phyloP scores from a whole-genome alignment of 1,284 basidiomycete species.

The Tilletia indica region DNA sequence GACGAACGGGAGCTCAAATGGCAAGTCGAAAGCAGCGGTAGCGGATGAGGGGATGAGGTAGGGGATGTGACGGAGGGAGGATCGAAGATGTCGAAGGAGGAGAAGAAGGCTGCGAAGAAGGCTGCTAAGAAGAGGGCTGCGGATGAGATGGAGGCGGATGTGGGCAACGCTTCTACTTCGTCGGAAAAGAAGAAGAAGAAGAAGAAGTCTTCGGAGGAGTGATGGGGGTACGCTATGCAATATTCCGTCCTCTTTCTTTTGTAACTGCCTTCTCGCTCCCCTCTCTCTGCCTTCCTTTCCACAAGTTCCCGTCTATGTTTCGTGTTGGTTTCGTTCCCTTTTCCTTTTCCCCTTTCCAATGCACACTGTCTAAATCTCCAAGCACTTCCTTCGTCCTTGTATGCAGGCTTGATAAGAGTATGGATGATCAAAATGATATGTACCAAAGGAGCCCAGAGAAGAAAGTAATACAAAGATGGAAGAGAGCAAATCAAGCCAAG shows the following conservation, averaged over 20 bases:
- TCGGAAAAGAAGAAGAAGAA: conserved; percentile 27
- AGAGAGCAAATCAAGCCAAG: not conserved
- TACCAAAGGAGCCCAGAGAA: not conserved
- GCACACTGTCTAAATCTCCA: not conserved
- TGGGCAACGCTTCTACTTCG: not conserved
- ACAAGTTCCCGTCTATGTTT: not conserved
- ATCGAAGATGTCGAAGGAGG: conserved; percentile 21
- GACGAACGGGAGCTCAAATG: too few relatives aligned
- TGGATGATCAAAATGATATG: too few relatives aligned
- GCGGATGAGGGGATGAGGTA: too few relatives aligned
- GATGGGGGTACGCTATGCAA: not conserved
- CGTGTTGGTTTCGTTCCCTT: not conserved
- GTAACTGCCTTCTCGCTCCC: not conserved
- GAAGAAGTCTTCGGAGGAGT: conserved; percentile 25
- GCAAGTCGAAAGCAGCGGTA: too few relatives aligned
- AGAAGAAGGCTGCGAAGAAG: conserved; percentile 20
- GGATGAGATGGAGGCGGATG: conserved; percentile 3
- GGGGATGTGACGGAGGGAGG: too few relatives aligned
- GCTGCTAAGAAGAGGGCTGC: conserved; percentile 13
- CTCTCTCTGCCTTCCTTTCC: not conserved
- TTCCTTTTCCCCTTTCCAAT: not conserved
- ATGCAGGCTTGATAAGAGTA: too few relatives aligned
- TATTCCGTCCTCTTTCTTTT: not conserved
- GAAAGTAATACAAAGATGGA: not conserved
- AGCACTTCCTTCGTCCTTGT: too few relatives aligned